These are phyloP conservation scores for Platanthera guangdongensis DNA, from an alignment of 106 monocot genomes.

Conservation along the genomic window DNA sequence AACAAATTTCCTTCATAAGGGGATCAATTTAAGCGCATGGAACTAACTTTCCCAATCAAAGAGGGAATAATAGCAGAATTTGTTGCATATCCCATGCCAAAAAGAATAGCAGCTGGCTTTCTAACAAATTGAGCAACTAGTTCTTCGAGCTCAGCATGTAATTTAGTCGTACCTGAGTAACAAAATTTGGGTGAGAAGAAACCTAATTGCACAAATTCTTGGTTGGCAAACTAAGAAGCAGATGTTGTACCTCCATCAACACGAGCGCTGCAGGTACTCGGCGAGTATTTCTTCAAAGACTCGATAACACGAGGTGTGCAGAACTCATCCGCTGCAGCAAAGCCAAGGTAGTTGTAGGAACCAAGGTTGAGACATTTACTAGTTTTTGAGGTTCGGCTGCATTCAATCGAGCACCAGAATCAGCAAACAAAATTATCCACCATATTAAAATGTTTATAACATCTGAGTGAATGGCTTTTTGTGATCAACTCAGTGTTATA, in stretches of 20 bases:
- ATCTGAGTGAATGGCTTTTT: neutral
- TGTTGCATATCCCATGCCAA: slow-evolving; percentile 99
- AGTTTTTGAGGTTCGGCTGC: slow-evolving; percentile 69
- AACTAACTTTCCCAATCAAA: slow-evolving; percentile 66
- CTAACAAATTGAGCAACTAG: slow-evolving; percentile 83
- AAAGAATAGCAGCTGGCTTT: slow-evolving; percentile 74
- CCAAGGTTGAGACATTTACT: slow-evolving; percentile 81
- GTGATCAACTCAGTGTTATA: neutral
- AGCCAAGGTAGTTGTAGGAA: slow-evolving; percentile 97
- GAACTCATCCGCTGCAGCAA: slow-evolving; percentile 91
- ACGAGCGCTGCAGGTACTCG: slow-evolving; percentile 86
- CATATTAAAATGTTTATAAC: neutral
- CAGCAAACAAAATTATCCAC: neutral
- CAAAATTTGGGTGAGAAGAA: slow-evolving; percentile 2
- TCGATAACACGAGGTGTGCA: slow-evolving; percentile 89
- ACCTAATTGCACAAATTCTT: neutral
- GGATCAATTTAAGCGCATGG: neutral
- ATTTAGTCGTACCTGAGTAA: slow-evolving; percentile 70
- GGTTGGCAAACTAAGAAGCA: neutral
- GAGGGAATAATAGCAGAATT: slow-evolving; percentile 91
- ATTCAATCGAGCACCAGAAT: slow-evolving; percentile 5
- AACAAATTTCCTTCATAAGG: neutral
- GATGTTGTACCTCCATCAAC: slow-evolving; percentile 67
- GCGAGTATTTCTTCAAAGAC: slow-evolving; percentile 76
- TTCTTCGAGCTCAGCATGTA: slow-evolving; percentile 83